Base-by-base conservation (phyloP, 805 yeast genomes). In the Phaffomyces opuntiae region DNA sequence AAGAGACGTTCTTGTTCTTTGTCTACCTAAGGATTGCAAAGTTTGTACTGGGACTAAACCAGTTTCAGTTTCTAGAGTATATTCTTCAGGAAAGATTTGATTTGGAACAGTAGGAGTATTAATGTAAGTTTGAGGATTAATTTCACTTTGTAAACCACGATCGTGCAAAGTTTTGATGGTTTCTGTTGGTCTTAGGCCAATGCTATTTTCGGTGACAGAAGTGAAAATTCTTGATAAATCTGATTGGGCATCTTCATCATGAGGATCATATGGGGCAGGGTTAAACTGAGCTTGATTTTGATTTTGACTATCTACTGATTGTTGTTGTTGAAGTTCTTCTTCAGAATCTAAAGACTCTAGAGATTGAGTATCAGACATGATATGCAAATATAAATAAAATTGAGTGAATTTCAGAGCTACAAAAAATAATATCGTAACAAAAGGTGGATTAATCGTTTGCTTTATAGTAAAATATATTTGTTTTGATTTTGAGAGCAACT, bases 61-160 rank as follows among this genome's bases (percentile, higher is more conserved):
- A 7, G 96, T 87, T 44, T 75, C 74, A 0, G 96, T 89, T 69
- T 89, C 96, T 63, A 89, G 53, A 7, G 89, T 84, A 62, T 87
- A 89, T 62, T 89, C 96, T 69, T 89, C 96, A 9, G 96, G 96
- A 72, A 89, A 89, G 33, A 88, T 82, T 14, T 75, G 74, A 49
- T 72, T 74, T 24, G 76, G 71, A 35, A 40, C 69, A 55, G 55
- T 67, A 56, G 87, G 84, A 39, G 79, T 74, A 52, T 75, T 74
- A 36, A 80, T 65, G 52, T 79, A 87, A 0, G 78, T 74, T 26
- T 68, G 58, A 5, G 86, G 80, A 14, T 40, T 29, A 1, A 77
- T 68, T 5, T 66, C 69, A n/a, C 73, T 63, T 7, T 77, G 68
- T 14, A 85, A 55, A 47, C 93, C 93, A 62, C 73, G 66, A 13